Base-by-base conservation (phyloP, 192 early-diverging fungal species). In the Glomus cerebriforme region DNA sequence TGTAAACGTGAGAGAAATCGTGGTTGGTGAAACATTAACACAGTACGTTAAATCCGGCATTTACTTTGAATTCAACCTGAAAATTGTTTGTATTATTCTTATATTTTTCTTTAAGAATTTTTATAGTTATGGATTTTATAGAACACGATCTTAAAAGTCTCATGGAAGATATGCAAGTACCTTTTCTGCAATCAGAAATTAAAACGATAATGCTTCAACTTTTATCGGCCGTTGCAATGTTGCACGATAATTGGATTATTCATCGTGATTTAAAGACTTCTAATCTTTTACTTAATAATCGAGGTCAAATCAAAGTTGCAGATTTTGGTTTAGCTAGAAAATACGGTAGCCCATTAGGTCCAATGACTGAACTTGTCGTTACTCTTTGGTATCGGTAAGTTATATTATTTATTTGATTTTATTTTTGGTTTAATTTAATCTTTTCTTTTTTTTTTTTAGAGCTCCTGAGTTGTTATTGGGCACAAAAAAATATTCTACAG, bases 101-200 rank as follows among this genome's bases (percentile, higher is more conserved):
- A 7, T 69, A 37, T 45, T 34, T 83, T 71, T 13, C 19, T 76
- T 62, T 78, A 80, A 93, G 92, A 80, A 92, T 98, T 35, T 99
- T 96, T 80, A 96, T 97, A 76, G 96, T 96, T 5, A 99, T 99
- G 97, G 97, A 99, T 70, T 99, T 94, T 82, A 92, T 97, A 79
- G 95, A 97, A 45, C 96, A 98, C 80, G 97, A 99, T 77, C 86
- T 99, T 59, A 96, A 98, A 68, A 84, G 91, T 7, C 84, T 99
- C 0, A 96, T 98, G 95, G 94, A 93, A 62, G 85, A 84, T 39
- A 97, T 96, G 95, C 82, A 82, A 3, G 60, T 82, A 5, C 90
- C 93, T 8, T 99, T 99, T 79, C 81, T 93, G 24, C 92, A 93
- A 58, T 95, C 93, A 6, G 97, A 99, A 83, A 90, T 92, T 35